Evolutionary conservation across 2,329 filamentous ascomycete genomes (phyloP).

Genomic region (Aspergillus pseudoviridinutans): DNA sequence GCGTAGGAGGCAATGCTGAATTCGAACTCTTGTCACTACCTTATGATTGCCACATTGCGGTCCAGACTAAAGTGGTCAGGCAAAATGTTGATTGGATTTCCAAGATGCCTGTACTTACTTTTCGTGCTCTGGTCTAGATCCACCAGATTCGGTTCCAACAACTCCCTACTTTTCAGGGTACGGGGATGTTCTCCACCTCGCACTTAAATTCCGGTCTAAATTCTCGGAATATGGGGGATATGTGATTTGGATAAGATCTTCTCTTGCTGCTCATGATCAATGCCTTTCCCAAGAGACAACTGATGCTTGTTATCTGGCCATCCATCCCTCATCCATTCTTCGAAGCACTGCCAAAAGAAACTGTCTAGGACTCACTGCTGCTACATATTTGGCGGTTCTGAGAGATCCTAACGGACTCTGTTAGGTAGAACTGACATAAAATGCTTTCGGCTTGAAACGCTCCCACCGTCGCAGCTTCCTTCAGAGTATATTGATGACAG

Average conservation of each 20-base stretch:
- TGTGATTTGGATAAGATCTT: neutral
- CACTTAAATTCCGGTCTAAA: constrained; percentile 7
- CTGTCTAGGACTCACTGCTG: neutral
- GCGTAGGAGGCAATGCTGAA: neutral
- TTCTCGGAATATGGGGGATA: neutral
- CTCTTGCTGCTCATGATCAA: neutral
- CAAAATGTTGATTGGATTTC: neutral
- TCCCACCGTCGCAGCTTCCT: neutral
- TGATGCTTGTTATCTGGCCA: neutral
- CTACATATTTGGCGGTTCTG: neutral
- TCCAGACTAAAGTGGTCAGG: neutral
- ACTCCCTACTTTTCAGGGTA: neutral
- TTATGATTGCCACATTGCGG: neutral
- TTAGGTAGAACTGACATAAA: constrained; percentile 11
- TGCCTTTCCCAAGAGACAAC: neutral
- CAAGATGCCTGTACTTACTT: neutral
- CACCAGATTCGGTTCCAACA: neutral
- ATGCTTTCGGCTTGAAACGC: constrained; percentile 2
- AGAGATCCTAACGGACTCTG: neutral
- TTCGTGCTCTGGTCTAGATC: neutral
- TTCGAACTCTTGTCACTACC: neutral
- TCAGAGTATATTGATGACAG: neutral
- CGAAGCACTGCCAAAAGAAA: neutral
- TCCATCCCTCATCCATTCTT: neutral
- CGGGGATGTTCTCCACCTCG: constrained; percentile 2